phyloP scores from a whole-genome alignment of 306 rosid species.

The Albizia julibrissin region DNA sequence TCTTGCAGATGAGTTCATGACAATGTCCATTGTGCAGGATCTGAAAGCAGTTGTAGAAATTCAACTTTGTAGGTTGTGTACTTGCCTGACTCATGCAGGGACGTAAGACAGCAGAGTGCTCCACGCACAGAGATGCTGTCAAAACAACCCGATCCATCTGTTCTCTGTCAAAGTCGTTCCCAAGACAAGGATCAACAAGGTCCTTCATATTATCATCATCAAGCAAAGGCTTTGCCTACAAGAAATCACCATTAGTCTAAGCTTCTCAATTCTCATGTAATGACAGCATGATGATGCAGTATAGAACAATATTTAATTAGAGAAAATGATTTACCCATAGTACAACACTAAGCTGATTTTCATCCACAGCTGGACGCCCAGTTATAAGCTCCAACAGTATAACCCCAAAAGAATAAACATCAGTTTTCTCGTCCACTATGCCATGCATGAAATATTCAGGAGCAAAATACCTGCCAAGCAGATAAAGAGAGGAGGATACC shows the following conservation, averaged over 20 bases:
- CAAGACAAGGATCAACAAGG: slow-evolving; percentile 79
- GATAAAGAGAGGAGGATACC: slow-evolving; percentile 12
- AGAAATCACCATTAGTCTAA: not conserved
- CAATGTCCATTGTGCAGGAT: not conserved
- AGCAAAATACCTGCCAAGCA: slow-evolving; percentile 78
- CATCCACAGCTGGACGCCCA: slow-evolving; percentile 80
- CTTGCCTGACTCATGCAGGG: slow-evolving; percentile 90
- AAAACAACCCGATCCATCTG: slow-evolving; percentile 55
- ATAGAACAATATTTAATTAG: not conserved
- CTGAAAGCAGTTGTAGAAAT: slow-evolving; percentile 3
- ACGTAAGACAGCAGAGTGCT: slow-evolving; percentile 71
- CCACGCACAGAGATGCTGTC: slow-evolving; percentile 79
- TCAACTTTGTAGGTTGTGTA: slow-evolving; percentile 13
- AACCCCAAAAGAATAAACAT: slow-evolving; percentile 85
- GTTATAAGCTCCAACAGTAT: slow-evolving; percentile 84
- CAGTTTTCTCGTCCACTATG: slow-evolving; percentile 91
- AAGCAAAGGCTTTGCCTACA: slow-evolving; percentile 78
- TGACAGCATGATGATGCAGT: not conserved
- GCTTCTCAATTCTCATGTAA: not conserved
- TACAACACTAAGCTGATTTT: slow-evolving; percentile 60
- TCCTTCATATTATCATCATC: slow-evolving; percentile 41
- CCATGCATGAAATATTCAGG: slow-evolving; percentile 98
- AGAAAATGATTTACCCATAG: slow-evolving; percentile 59
- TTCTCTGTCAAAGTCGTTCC: slow-evolving; percentile 45
- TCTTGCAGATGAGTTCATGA: not conserved